A percentile compares a stretch with the other conserved stretches of the same genome.
These are phyloP conservation scores for Aspergillus pseudotamarii DNA, from an alignment of 2,329 filamentous ascomycete genomes.

Conservation along the genomic window DNA sequence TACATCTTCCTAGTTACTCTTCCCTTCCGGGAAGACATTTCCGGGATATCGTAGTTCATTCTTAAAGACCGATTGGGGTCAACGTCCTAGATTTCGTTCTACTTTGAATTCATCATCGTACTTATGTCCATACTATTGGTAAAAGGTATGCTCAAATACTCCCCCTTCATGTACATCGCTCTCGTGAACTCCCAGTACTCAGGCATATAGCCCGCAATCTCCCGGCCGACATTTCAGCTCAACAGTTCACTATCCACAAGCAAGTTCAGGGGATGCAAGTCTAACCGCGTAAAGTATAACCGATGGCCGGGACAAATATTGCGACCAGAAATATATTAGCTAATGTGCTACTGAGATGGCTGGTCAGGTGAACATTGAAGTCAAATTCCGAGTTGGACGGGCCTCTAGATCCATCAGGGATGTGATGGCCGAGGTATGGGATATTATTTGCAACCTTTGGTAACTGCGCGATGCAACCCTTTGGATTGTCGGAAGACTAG, in stretches of 20 bases:
- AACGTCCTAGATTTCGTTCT: no score
- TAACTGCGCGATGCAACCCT: neutral
- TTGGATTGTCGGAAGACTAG: neutral
- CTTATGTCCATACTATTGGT: neutral
- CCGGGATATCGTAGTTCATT: no score
- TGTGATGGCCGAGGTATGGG: slow-evolving; percentile 1
- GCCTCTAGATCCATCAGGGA: slow-evolving; percentile 8
- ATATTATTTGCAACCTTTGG: slow-evolving; percentile 8
- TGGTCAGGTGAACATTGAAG: neutral
- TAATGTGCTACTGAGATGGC: neutral
- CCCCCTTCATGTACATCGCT: slow-evolving; percentile 18
- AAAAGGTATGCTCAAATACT: neutral
- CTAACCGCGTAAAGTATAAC: slow-evolving; percentile 21
- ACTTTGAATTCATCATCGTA: neutral
- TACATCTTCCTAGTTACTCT: neutral
- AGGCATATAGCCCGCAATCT: slow-evolving; percentile 26
- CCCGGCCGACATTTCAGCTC: slow-evolving; percentile 31
- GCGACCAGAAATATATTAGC: neutral
- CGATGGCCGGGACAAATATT: neutral
- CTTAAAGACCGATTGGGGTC: no score
- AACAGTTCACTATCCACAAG: slow-evolving; percentile 23
- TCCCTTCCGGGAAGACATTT: no score
- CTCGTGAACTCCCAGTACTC: slow-evolving; percentile 33
- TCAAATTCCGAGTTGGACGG: slow-evolving; percentile 14
- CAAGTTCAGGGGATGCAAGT: slow-evolving; percentile 24